Conservation (phyloP, 2,329 filamentous ascomycete species). For the Rutstroemia sp. region DNA sequence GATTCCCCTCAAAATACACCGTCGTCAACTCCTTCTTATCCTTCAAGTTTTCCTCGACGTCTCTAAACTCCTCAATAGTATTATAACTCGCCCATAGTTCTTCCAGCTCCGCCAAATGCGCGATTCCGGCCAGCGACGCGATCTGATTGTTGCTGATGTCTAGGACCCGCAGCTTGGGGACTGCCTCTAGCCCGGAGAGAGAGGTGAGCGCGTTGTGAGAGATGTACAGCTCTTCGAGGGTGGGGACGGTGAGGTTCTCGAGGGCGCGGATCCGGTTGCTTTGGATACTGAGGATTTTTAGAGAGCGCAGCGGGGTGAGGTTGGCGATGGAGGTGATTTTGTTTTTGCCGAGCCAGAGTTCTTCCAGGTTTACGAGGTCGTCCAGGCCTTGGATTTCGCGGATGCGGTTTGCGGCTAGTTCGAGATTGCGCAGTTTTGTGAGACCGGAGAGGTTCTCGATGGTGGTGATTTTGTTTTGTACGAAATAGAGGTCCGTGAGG, state of each 20-base stretch:
- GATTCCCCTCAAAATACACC: constrained; percentile 95
- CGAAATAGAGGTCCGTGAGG: constrained; percentile 80
- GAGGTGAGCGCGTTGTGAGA: constrained; percentile 86
- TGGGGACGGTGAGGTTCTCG: constrained; percentile 64
- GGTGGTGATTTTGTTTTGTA: constrained; percentile 85
- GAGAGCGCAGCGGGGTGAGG: constrained; percentile 65
- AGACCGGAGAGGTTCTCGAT: constrained; percentile 81
- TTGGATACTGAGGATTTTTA: constrained; percentile 88
- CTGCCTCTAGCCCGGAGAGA: constrained; percentile 61
- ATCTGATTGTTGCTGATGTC: constrained; percentile 90
- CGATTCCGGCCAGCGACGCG: constrained; percentile 64
- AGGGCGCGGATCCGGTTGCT: constrained; percentile 84
- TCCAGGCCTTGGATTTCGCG: constrained; percentile 83
- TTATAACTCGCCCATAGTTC: constrained; percentile 96
- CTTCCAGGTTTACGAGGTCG: constrained; percentile 66
- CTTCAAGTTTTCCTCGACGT: constrained; percentile 69
- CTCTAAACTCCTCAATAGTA: constrained; percentile 67
- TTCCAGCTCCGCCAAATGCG: constrained; percentile 63
- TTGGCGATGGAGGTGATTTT: constrained; percentile 82
- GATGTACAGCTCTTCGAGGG: constrained; percentile 89
- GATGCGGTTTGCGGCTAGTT: constrained; percentile 88
- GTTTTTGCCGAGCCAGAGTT: constrained; percentile 94
- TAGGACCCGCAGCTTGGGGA: constrained; percentile 63
- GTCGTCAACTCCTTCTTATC: constrained; percentile 78
- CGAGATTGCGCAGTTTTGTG: constrained; percentile 69